phyloP scores from a whole-genome alignment of 768 basidiomycete genomes.

The Suillus luteus region DNA sequence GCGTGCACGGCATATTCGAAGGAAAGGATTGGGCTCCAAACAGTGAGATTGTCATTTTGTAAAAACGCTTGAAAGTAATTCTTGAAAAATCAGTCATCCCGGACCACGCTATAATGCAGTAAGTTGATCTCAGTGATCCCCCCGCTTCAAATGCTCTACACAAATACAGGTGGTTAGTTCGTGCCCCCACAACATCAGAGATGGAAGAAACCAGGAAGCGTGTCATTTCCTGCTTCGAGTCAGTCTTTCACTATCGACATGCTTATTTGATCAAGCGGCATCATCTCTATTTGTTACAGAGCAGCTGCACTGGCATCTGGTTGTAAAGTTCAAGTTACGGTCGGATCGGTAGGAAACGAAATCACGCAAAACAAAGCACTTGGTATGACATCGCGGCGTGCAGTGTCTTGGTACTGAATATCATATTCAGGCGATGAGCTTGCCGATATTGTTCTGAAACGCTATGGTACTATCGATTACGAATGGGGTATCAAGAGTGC shows the following conservation, averaged over 20 bases:
- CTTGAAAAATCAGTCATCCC: conserved; percentile 61
- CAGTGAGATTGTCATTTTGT: conserved; percentile 40
- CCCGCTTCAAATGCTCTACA: not conserved
- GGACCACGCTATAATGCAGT: conserved; percentile 71
- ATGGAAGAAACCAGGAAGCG: conserved; percentile 54
- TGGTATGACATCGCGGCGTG: conserved; percentile 34
- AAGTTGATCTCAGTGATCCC: conserved; percentile 21
- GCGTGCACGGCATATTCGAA: conserved; percentile 75
- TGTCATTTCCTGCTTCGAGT: conserved; percentile 70
- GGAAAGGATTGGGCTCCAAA: conserved; percentile 73
- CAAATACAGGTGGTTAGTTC: conserved; percentile 58
- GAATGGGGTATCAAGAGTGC: conserved; percentile 64
- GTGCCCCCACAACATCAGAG: conserved; percentile 63
- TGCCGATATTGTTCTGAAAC: conserved; percentile 52
- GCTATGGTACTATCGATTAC: conserved; percentile 59
- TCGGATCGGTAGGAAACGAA: conserved; percentile 42
- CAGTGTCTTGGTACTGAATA: not conserved
- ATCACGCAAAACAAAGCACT: conserved; percentile 64
- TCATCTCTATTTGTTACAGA: conserved; percentile 32
- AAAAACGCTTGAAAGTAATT: conserved; percentile 2
- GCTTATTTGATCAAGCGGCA: not conserved
- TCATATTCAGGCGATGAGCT: conserved; percentile 56
- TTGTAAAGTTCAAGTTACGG: conserved; percentile 48
- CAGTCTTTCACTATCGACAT: conserved; percentile 20
- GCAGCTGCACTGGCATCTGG: conserved; percentile 64